These are phyloP conservation scores for Irpex rosettiformis DNA, from an alignment of 1,284 basidiomycete species.

Conservation along the genomic window DNA sequence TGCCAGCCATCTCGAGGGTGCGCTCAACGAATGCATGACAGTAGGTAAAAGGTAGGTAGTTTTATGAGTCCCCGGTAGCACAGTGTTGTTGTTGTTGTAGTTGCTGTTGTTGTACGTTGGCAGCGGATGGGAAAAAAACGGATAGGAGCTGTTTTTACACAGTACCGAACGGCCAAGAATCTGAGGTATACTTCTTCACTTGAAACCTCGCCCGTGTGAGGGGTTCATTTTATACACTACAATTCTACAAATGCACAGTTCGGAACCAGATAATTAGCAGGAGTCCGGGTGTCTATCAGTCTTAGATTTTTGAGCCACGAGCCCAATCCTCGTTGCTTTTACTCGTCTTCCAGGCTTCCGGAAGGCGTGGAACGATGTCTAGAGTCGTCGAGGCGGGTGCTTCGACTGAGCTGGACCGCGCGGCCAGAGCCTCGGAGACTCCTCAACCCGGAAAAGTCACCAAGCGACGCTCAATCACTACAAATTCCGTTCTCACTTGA, in stretches of 20 bases:
- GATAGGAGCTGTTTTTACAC: background rate
- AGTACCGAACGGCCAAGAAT: background rate
- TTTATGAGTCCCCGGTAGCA: background rate
- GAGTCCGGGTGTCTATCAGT: background rate
- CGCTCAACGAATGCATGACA: constrained; percentile 9
- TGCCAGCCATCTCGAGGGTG: constrained; percentile 15
- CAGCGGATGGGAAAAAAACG: background rate
- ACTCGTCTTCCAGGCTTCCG: background rate
- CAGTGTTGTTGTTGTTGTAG: background rate
- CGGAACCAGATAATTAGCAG: background rate
- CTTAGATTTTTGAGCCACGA: background rate
- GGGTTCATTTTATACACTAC: background rate
- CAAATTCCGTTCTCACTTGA: background rate
- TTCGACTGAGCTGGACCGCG: constrained; percentile 8
- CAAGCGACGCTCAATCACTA: background rate
- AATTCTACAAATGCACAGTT: background rate
- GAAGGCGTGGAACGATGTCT: too few relatives aligned
- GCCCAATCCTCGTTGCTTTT: background rate
- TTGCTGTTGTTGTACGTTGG: background rate
- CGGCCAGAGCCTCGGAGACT: constrained; percentile 2
- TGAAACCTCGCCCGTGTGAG: background rate
- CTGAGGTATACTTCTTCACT: background rate
- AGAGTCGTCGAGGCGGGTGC: constrained; percentile 1
- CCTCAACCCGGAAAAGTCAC: background rate
- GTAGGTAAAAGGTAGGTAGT: background rate